Base-by-base conservation (phyloP, 2,329 filamentous ascomycete species). In the Aspergillus sp. region DNA sequence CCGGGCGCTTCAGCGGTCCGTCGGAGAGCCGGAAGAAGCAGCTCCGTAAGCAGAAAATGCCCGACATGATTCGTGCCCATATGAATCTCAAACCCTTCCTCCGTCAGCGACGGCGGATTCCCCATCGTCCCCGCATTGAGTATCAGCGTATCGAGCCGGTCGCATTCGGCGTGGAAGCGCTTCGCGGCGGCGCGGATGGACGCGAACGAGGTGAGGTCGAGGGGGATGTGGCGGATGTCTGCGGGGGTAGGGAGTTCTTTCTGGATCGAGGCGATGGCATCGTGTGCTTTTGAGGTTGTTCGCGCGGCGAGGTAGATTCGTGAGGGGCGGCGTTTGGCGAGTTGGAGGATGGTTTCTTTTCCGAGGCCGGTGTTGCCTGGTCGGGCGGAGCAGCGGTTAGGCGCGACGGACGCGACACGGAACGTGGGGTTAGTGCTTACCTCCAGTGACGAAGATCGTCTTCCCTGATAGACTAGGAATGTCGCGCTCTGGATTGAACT, bases 251-350 rank as follows among this genome's bases (percentile, higher is more conserved):
- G 61, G 28, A 75, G 67, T 23, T 71, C 65, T 1, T 72, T 56
- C 62, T 80, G 69, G 62, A 81, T 76, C 3, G 76, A 73, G 17
- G 80, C 72, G 47, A 85, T 81, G 8, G 80, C 76, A 7, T 79
- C 75, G 22, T 76, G 80, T 11, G 80, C 80, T 50, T 80, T 75
- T 47, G 70, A 65, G 54, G 74, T 74, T 22, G 76, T 82, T 50
- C 84, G 81, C 2, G 83, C 83, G 15, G 80, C 83, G 61, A 88
- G 79, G 74, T 83, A 87, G 63, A 87, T 82, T 59, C 84, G 80
- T 0, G 76, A 74, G 1, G 85, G 84, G 7, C 76, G 70, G 68
- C 86, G 84, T 60, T 75, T 76, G n/a, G 81, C 81, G 48, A 85
- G 76, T 56, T 81, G 77, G 41, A 79, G 68, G 48, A 84, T 71